A percentile compares a stretch with the other conserved stretches of the same genome.
phyloP scores from a whole-genome alignment of 164 flowering plant genomes.

The Pachysandra terminalis region DNA sequence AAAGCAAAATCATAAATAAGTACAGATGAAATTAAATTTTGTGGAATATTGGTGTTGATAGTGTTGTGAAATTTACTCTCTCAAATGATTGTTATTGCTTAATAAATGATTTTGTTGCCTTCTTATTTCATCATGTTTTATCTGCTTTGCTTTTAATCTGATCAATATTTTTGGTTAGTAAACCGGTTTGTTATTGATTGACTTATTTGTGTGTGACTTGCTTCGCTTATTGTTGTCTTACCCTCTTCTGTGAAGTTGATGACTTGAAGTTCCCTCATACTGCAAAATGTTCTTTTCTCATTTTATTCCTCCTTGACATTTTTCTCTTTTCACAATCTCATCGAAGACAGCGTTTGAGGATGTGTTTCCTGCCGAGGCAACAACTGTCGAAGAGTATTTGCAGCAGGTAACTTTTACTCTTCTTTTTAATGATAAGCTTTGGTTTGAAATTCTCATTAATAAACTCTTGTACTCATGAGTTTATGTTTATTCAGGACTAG shows the following conservation, averaged over 20 bases:
- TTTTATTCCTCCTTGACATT: constrained; percentile 1
- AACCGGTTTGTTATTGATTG: too few species aligned
- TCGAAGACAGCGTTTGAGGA: constrained; percentile 92
- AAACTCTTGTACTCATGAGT: not conserved
- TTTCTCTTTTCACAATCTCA: constrained; percentile 3
- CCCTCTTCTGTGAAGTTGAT: not conserved
- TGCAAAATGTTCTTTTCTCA: not conserved
- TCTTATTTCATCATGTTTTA: too few species aligned
- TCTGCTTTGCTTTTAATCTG: too few species aligned
- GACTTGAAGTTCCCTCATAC: not conserved
- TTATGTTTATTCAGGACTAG: too few species aligned
- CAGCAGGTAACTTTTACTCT: constrained; percentile 67
- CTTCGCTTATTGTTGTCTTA: not conserved
- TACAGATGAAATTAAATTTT: too few species aligned
- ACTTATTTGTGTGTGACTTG: too few species aligned
- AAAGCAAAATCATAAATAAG: too few species aligned
- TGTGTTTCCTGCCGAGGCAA: constrained; percentile 94
- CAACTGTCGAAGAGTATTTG: constrained; percentile 85
- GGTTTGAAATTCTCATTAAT: not conserved
- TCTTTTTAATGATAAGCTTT: not conserved
- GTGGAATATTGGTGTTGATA: too few species aligned
- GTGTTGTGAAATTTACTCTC: too few species aligned
- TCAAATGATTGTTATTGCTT: too few species aligned
- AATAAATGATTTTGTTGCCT: too few species aligned
- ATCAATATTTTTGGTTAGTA: too few species aligned